Percentiles rank a stretch among this genome's conserved stretches.
phyloP scores from a whole-genome alignment of 2,329 filamentous ascomycete genomes.

The Cadophora sp. region DNA sequence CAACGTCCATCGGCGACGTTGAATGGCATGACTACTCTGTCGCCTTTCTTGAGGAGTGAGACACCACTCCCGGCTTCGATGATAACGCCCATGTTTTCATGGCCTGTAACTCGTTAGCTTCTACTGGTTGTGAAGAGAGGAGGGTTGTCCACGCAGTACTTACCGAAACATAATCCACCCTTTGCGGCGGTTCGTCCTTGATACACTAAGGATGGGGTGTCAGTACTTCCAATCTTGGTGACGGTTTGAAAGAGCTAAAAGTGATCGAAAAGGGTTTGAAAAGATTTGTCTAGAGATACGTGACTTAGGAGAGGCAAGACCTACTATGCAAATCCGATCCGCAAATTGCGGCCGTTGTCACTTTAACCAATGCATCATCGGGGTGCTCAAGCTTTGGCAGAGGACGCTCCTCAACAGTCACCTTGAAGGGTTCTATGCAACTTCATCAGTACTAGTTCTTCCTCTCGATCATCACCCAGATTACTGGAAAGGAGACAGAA shows the following conservation, averaged over 20 bases:
- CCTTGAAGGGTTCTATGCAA: slow-evolving; percentile 45
- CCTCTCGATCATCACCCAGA: background rate
- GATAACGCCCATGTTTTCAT: slow-evolving; percentile 85
- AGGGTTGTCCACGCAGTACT: slow-evolving; percentile 12
- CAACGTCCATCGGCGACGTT: slow-evolving; percentile 80
- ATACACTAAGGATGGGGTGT: slow-evolving; percentile 56
- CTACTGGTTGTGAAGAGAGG: slow-evolving; percentile 46
- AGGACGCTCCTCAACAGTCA: slow-evolving; percentile 66
- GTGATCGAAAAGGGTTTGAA: background rate
- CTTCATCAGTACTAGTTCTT: slow-evolving; percentile 21
- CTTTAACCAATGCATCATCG: slow-evolving; percentile 49
- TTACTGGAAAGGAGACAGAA: background rate
- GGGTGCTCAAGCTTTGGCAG: slow-evolving; percentile 63
- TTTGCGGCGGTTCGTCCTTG: slow-evolving; percentile 69
- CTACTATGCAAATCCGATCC: slow-evolving; percentile 46
- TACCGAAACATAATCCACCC: slow-evolving; percentile 65
- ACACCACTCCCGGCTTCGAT: slow-evolving; percentile 72
- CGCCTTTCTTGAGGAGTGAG: slow-evolving; percentile 72
- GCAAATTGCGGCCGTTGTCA: slow-evolving; percentile 48
- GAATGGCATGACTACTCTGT: slow-evolving; percentile 83
- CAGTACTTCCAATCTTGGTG: background rate
- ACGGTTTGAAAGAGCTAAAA: background rate
- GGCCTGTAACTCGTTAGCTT: slow-evolving; percentile 69
- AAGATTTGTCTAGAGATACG: no score
- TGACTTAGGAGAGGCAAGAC: background rate